Evolutionary conservation across 495 filamentous ascomycete genomes (phyloP).

Genomic region (Penicillium paxilli): DNA sequence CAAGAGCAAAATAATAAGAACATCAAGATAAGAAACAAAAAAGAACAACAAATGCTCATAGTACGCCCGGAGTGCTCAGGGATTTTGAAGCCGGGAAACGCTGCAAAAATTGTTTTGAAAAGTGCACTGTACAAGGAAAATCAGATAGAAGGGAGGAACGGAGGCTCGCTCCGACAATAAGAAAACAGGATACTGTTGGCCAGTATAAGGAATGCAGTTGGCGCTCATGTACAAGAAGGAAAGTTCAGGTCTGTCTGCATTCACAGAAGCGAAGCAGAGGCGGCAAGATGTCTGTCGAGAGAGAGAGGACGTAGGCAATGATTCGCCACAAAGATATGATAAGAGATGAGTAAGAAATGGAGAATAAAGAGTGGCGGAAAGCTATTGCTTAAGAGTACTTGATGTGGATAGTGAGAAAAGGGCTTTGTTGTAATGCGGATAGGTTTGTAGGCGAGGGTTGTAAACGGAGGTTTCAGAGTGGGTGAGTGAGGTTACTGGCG

Average conservation of each 20-base stretch:
- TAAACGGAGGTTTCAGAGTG: neutral
- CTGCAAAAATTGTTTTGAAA: neutral
- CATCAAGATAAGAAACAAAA: neutral
- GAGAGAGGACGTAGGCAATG: neutral
- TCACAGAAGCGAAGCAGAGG: neutral
- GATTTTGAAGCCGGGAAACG: neutral
- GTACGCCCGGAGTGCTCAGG: slow-evolving; percentile 3
- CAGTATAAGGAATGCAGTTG: slow-evolving; percentile 31
- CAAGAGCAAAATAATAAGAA: neutral
- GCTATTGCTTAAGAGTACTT: neutral
- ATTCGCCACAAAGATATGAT: neutral
- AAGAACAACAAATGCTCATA: neutral
- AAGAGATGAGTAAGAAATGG: neutral
- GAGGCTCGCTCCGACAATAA: slow-evolving; percentile 8
- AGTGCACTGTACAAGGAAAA: neutral
- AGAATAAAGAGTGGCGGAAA: neutral
- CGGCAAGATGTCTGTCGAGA: slow-evolving; percentile 7
- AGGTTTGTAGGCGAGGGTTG: neutral
- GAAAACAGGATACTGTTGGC: slow-evolving; percentile 3
- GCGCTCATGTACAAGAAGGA: slow-evolving; percentile 35
- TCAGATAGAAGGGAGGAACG: slow-evolving; percentile 1
- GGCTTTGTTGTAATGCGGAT: neutral
- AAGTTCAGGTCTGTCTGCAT: neutral
- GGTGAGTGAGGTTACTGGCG: neutral
- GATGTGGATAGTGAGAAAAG: neutral